Percentiles rank a stretch among this genome's conserved stretches.
Evolutionary conservation across 192 early-diverging fungal genomes (phyloP).

Genomic region (Haplosporangium gracile): DNA sequence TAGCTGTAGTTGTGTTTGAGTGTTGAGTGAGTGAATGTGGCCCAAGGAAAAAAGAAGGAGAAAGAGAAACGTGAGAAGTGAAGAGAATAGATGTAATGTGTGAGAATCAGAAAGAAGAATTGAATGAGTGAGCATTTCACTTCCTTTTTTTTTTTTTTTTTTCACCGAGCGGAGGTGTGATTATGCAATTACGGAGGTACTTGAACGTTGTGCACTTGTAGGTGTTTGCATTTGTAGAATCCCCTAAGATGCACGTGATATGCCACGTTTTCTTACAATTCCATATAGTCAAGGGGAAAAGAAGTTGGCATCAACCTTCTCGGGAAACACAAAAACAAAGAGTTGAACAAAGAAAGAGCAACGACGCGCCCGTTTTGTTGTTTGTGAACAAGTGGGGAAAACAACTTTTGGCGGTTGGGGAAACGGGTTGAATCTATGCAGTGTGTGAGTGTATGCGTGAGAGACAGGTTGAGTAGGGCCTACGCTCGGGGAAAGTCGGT

Average conservation of each 20-base stretch:
- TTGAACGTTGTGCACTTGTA: not conserved
- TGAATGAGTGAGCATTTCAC: not conserved
- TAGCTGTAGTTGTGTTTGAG: not conserved
- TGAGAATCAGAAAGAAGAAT: not conserved
- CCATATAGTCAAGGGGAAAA: not conserved
- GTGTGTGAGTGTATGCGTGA: not conserved
- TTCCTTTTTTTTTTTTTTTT: not conserved
- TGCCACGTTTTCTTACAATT: not conserved
- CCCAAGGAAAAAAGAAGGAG: not conserved
- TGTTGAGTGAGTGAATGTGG: not conserved
- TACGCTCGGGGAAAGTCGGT: constrained; percentile 28
- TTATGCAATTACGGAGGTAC: not conserved
- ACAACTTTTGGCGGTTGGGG: constrained; percentile 1
- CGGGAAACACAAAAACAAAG: not conserved
- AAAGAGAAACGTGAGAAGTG: constrained; percentile 2
- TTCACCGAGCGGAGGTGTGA: not conserved
- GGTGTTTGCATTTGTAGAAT: not conserved
- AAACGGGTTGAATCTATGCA: not conserved
- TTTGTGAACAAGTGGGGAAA: not conserved
- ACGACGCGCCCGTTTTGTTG: not conserved
- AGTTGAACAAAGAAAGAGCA: not conserved
- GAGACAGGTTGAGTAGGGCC: not conserved
- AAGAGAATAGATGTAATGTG: not conserved
- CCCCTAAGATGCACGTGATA: not conserved
- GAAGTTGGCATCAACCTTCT: not conserved